Percentiles rank a stretch among this genome's conserved stretches.
Evolutionary conservation across 306 rosid genomes (phyloP).

Genomic region (Ormosia semicastrata): DNA sequence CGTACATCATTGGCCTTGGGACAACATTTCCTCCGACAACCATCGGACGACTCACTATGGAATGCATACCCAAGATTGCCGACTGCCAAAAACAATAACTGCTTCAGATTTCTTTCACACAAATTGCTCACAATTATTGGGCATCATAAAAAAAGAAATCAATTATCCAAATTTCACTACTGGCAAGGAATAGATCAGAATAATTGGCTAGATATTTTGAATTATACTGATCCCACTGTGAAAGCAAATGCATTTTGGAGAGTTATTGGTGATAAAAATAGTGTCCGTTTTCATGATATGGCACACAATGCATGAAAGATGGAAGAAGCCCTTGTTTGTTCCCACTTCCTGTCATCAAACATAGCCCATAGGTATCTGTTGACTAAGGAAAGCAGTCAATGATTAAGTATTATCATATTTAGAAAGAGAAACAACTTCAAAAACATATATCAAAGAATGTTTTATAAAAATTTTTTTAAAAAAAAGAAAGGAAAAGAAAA

Average conservation of each 20-base stretch:
- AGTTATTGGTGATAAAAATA: background rate
- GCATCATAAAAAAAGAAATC: background rate
- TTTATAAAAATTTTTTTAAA: background rate
- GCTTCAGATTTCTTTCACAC: background rate
- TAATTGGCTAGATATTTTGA: background rate
- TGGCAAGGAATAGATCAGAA: background rate
- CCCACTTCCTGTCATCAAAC: slow-evolving; percentile 9
- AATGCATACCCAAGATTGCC: slow-evolving; percentile 88
- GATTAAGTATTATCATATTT: background rate
- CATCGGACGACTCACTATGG: slow-evolving; percentile 69
- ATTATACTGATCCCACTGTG: background rate
- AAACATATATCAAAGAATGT: background rate
- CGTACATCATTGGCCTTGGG: slow-evolving; percentile 77
- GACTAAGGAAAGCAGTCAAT: background rate
- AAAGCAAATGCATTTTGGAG: slow-evolving; percentile 12
- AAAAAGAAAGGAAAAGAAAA: background rate
- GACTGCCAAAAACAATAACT: slow-evolving; percentile 52
- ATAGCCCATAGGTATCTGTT: background rate
- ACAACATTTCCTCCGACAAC: slow-evolving; percentile 71
- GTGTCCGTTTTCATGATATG: background rate
- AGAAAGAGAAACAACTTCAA: background rate
- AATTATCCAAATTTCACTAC: background rate
- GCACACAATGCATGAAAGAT: background rate
- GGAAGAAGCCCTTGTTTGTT: background rate
- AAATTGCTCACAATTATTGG: background rate